Conservation (phyloP, 2,329 filamentous ascomycete species). For the Nemania sp. region DNA sequence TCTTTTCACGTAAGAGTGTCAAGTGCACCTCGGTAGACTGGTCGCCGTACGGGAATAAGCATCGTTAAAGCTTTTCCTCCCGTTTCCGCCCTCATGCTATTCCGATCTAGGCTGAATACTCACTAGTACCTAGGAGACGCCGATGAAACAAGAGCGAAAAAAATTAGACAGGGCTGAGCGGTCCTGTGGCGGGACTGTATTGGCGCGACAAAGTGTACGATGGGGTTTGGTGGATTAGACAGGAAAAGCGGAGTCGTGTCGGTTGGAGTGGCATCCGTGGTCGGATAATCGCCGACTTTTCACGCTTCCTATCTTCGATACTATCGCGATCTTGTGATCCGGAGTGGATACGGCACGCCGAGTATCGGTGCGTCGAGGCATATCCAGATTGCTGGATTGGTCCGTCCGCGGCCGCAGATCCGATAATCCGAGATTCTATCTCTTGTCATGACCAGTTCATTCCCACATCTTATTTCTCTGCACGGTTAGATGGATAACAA, state of each 20-base stretch:
- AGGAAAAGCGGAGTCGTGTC: constrained; percentile 17
- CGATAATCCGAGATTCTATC: neutral
- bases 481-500: neutral
- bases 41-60: constrained; percentile 22
- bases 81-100: neutral
- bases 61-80: neutral
- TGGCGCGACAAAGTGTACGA: constrained; percentile 1
- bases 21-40: neutral
- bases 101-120: constrained; percentile 11
- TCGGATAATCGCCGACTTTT: constrained; percentile 14
- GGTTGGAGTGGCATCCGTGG: neutral
- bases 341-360: constrained; percentile 21
- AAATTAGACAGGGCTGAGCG: constrained; percentile 9
- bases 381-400: neutral
- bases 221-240: constrained; percentile 12
- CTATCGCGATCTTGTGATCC: constrained; percentile 12
- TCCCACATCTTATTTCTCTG: constrained; percentile 2
- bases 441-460: neutral
- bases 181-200: constrained; percentile 14
- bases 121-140: constrained; percentile 11
- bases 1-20: neutral
- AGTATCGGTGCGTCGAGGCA: constrained; percentile 29
- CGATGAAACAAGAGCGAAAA: constrained; percentile 1
- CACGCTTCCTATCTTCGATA: neutral
- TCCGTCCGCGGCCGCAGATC: neutral